Evolutionary conservation across 164 flowering plant genomes (phyloP).

Genomic region (Nymphaea thermarum): DNA sequence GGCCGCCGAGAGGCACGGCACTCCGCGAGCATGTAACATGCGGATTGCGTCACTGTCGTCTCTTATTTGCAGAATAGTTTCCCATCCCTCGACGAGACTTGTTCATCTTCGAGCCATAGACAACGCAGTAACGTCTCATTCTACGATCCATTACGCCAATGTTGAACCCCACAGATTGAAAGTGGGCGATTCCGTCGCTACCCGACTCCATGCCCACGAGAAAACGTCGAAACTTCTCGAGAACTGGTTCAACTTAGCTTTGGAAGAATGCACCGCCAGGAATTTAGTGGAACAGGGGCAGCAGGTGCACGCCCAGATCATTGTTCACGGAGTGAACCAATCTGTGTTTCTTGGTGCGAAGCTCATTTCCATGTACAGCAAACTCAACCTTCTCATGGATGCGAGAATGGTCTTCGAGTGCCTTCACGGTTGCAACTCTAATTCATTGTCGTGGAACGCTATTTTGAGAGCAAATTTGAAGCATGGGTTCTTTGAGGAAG

Average conservation of each 20-base stretch:
- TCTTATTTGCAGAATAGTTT: no score
- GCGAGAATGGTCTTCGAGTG: constrained; percentile 38
- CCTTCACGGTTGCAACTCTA: constrained; percentile 12
- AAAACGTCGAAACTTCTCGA: background rate
- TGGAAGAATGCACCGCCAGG: constrained; percentile 22
- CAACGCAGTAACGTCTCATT: no score
- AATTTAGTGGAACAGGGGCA: constrained; percentile 10
- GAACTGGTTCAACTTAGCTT: constrained; percentile 36
- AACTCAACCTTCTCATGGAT: constrained; percentile 24
- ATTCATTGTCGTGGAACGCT: constrained; percentile 53
- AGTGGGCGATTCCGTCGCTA: background rate
- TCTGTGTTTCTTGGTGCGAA: constrained; percentile 49
- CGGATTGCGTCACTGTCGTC: no score
- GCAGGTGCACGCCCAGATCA: constrained; percentile 39
- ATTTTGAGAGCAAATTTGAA: constrained; percentile 50
- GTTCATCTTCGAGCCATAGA: no score
- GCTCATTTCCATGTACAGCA: constrained; percentile 34
- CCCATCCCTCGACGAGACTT: no score
- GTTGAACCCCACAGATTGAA: no score
- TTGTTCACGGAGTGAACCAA: constrained; percentile 16
- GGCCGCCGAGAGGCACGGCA: no score
- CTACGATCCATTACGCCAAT: no score
- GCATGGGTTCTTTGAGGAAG: constrained; percentile 23
- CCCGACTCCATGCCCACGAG: background rate
- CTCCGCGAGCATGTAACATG: no score